Percentiles rank a stretch among this genome's conserved stretches.
phyloP scores from a whole-genome alignment of 2,329 filamentous ascomycete genomes.

The Didymosphaeria variabile region DNA sequence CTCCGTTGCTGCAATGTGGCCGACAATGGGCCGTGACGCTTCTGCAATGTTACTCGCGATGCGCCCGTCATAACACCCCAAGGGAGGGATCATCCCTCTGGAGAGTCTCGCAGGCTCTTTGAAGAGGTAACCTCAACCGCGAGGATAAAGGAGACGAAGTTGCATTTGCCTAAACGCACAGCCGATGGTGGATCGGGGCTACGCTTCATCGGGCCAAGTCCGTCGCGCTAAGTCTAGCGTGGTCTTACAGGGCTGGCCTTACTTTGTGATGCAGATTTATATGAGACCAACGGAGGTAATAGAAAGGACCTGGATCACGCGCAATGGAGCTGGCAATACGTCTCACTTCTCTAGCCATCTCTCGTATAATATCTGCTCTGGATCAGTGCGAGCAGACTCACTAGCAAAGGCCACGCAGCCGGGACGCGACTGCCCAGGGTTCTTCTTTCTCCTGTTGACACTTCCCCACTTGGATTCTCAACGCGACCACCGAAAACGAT shows the following conservation, averaged over 20 bases:
- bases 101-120: neutral
- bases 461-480: constrained; percentile 12
- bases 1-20: neutral
- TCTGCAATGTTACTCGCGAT: no score
- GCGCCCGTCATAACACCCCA: no score
- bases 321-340: neutral
- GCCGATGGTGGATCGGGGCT: neutral
- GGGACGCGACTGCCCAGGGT: constrained; percentile 6
- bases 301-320: neutral
- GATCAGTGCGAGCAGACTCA: neutral
- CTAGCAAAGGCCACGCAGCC: neutral
- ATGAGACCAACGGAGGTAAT: neutral
- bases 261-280: neutral
- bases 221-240: neutral
- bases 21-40: neutral
- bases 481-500: constrained; percentile 10
- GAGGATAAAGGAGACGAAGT: neutral
- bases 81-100: no score
- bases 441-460: constrained; percentile 5
- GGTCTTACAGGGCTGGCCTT: neutral
- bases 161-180: neutral
- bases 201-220: neutral
- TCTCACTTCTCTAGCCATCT: neutral
- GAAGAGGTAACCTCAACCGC: neutral
- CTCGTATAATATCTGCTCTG: neutral